Evolutionary conservation across 179 eudicot genomes (phyloP).

Genomic region (Corrigiola litoralis): DNA sequence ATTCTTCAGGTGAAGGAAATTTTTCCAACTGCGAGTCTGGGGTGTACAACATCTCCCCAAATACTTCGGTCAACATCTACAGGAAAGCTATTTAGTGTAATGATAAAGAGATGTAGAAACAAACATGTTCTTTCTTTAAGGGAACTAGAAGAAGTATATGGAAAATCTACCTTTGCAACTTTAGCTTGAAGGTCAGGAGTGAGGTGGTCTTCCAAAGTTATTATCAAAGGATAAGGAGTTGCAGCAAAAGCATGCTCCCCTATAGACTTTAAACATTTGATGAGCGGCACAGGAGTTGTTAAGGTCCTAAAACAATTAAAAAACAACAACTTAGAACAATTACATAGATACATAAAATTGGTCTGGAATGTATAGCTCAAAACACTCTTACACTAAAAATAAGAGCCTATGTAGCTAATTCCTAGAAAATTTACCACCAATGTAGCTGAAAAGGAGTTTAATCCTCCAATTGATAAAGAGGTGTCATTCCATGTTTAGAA

Average conservation of each 20-base stretch:
- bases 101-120: slow-evolving; percentile 1
- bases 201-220: slow-evolving; percentile 61
- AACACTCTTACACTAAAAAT: too few species aligned
- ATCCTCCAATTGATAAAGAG: too few species aligned
- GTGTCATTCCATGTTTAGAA: too few species aligned
- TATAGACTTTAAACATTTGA: slow-evolving; percentile 46
- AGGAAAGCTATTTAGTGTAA: slow-evolving; percentile 8
- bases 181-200: slow-evolving; percentile 53
- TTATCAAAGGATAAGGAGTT: slow-evolving; percentile 47
- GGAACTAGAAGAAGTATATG: not conserved
- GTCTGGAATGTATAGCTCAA: not conserved
- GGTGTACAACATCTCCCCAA: slow-evolving; percentile 48
- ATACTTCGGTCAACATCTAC: slow-evolving; percentile 48
- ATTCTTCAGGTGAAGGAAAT: slow-evolving; percentile 65
- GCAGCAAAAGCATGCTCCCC: slow-evolving; percentile 44
- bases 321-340: not conserved
- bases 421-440: too few species aligned
- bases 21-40: slow-evolving; percentile 39
- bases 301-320: slow-evolving; percentile 37
- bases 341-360: not conserved
- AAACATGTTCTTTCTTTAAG: not conserved
- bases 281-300: slow-evolving; percentile 50
- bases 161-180: slow-evolving; percentile 45
- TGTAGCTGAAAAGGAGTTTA: too few species aligned
- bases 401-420: too few species aligned